phyloP scores from a whole-genome alignment of 2,329 filamentous ascomycete genomes.

The Pleomassaria siparia region DNA sequence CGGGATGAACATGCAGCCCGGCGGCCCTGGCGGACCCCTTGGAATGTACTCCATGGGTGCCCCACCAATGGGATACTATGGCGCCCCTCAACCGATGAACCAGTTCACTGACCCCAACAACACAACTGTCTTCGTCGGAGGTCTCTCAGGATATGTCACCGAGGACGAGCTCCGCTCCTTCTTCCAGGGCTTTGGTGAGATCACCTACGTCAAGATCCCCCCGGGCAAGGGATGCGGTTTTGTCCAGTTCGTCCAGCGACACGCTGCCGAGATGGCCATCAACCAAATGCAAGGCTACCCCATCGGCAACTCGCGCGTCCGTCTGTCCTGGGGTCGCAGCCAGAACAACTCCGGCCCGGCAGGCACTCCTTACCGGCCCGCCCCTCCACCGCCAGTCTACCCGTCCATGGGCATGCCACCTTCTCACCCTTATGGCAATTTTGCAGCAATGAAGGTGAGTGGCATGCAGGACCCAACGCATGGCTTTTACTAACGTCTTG shows the following conservation, averaged over 20 bases:
- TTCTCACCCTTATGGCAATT: constrained; percentile 63
- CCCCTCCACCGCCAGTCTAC: constrained; percentile 76
- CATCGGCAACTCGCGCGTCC: constrained; percentile 96
- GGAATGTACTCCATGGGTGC: constrained; percentile 72
- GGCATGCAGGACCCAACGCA: constrained; percentile 1
- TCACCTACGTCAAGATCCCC: constrained; percentile 99
- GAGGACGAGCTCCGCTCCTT: constrained; percentile 99
- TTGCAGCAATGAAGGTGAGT: constrained; percentile 67
- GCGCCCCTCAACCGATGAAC: constrained; percentile 84
- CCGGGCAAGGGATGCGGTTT: constrained; percentile 99
- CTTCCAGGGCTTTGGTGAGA: constrained; percentile 99
- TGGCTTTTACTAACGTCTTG: constrained; percentile 13
- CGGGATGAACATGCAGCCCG: constrained; percentile 56
- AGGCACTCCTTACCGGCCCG: constrained; percentile 94
- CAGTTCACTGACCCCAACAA: constrained; percentile 99
- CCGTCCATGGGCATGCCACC: constrained; percentile 70
- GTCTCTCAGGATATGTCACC: constrained; percentile 95
- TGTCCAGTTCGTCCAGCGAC: constrained; percentile 97
- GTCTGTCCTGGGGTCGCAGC: constrained; percentile 94
- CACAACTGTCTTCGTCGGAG: constrained; percentile 97
- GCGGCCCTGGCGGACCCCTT: constrained; percentile 50
- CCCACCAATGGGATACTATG: constrained; percentile 67
- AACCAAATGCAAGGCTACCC: constrained; percentile 99
- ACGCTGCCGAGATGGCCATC: constrained; percentile 99
- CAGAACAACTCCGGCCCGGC: constrained; percentile 99